Evolutionary conservation across 2,329 filamentous ascomycete genomes (phyloP), one percentile per base, ranked within the genome.

Genomic region (Paracoccidioides lutzii): DNA sequence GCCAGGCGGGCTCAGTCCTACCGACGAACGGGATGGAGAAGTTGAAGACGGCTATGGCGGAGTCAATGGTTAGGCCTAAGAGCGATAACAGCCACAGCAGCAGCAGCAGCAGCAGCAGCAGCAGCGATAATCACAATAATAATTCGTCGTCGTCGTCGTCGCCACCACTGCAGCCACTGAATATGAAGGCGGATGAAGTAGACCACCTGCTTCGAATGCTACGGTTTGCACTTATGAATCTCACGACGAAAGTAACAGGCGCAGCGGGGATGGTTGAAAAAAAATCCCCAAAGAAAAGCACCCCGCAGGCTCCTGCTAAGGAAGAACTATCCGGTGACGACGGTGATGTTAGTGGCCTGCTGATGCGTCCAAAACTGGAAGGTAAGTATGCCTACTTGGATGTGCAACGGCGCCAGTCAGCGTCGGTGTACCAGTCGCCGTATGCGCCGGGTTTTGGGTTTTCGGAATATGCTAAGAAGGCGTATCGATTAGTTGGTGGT

Each of bases 151-250:
- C 43, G 10, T 30, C 8, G 28, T 67, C 69, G 53, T 60, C 72
- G 32, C 66, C 69, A 12, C 62, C 66, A 15, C 22, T 41, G 54
- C 71, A 72, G 55, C 69, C 69, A 37, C 64, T 74, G 51, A 72
- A 74, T 58, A 73, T 73, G 70, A 64, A 70, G 35, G 71, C 70
- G 35, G 70, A 73, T 52, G 71, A 74, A 62, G 71, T 73, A 58
- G 71, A 66, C 35, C 69, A 70, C 41, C 58, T 73, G 43, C 63
- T 73, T 45, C 67, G 71, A 53, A 73, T 73, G 71, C 68, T 73
- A 22, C 71, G 71, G 33, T 73, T 73, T 60, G 73, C 71, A 8
- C 61, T 73, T 33, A 65, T 71, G 38, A 71, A 69, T 54, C 68
- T 61, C 32, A 72, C 58, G 66, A 68, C 37, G 65, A 72, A 60